Base-by-base conservation (phyloP, 768 basidiomycete species). In the Xerocomus spinulosus region DNA sequence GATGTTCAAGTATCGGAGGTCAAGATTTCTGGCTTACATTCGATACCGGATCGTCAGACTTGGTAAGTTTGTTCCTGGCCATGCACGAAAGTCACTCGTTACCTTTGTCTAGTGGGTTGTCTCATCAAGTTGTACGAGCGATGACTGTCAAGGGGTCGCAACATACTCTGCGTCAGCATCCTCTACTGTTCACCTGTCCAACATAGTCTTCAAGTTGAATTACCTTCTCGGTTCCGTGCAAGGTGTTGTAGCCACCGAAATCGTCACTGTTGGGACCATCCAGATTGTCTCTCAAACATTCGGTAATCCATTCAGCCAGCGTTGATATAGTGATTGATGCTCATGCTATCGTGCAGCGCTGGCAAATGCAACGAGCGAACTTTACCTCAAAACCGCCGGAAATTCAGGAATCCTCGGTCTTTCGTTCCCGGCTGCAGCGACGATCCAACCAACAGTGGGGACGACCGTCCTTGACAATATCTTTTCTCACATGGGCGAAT, bases 341-440 rank as follows among this genome's bases (percentile, higher is more conserved):
- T 51, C n/a, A 51, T 38, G 9, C 14, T 24, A 9, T 34, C 44
- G 6, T 49, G n/a, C 50, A 79, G 78, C 73, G 23, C 49, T 78
- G 18, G 80, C 72, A 42, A 70, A 75, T 41, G 48, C 62, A 43
- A 76, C 78, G 2, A 49, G 56, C 9, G 70, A 67, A 9, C 69
- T 82, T 20, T 69, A 68, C 13, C 70, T 82, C 26, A 61, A 70
- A 10, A 62, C 61, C 13, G 73, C 73, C 1, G 74, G 73, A 17
- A 76, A 76, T 50, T 81, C 79, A 17, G 81, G 80, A 4, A 76
- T 81, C 23, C 58, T 80, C 13, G 82, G 82, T 5, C 71, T 83
- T 24, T 67, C 74, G 0, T 81, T 82, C 54, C 64, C 77, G 13
- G 61, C 69, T 24, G 62, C 67, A 25, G 77, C 78, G 3, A 64